Evolutionary conservation across 805 yeast species (phyloP), one percentile per base, ranked within the genome.

Genomic region (Saturnispora diversa): DNA sequence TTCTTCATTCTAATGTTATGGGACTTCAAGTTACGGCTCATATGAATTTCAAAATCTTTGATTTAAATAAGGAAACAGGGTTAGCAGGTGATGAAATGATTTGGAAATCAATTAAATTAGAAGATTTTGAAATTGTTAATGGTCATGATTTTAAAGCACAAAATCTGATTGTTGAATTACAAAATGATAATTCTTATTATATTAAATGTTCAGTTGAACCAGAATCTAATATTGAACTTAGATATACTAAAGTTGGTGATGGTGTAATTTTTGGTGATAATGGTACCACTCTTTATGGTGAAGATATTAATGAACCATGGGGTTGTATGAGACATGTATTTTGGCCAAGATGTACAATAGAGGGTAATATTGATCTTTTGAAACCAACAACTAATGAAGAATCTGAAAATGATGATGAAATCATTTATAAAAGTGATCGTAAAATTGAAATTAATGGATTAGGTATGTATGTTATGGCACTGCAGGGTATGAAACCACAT

Each of bases 401-500:
- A 6, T 22, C 33, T 42, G 47, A 48, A 10, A 48, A 45, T 9
- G 31, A 19, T 12, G 29, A 43, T 13, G 50, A 50, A 40, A 32
- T 27, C 25, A 31, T 37, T 29, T 35, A 19, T 21, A 28, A 44
- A 31, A 7, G 33, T 13, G 35, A 40, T 40, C 31, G 42, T 27
- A 28, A 22, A 2, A 34, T 55, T 20, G 42, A 41, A 10, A 58
- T 74, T 38, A 58, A 68, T 31, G 77, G 75, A 28, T 59, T 54
- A 41, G 63, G 86, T 37, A 83, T 92, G 94, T 88, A 78, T 57
- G 95, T 90, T 40, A 80, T 84, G 90, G 98, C 98, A 6, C 66
- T 86, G 51, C 98, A 92, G 68, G 97, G 97, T 46, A 88, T 92
- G 97, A 92, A 92, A 63, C 98, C 98, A 7, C 97, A 92, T 63